Evolutionary conservation across 768 basidiomycete species (phyloP).

Genomic region (Sarcomyxa edulis): DNA sequence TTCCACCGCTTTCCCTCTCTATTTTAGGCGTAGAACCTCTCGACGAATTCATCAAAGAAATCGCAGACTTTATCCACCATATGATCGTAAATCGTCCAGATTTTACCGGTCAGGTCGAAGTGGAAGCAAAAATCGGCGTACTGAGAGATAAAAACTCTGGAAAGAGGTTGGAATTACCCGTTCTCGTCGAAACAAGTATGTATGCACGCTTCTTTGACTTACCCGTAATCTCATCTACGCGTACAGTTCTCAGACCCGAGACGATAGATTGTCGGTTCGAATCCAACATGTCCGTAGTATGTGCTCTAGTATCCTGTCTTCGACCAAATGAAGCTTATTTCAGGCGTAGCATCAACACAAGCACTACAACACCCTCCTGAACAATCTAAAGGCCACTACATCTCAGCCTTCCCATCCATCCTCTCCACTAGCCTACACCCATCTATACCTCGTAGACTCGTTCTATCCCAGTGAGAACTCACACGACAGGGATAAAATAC

Average conservation of each 20-base stretch:
- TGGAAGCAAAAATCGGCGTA: conserved; percentile 87
- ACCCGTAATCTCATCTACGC: conserved; percentile 6
- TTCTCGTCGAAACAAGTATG: conserved; percentile 82
- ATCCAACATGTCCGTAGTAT: conserved; percentile 86
- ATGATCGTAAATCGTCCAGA: conserved; percentile 56
- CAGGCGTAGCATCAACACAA: conserved; percentile 78
- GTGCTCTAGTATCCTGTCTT: conserved; percentile 22
- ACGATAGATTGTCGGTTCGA: conserved; percentile 70
- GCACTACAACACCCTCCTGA: conserved; percentile 84
- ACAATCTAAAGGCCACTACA: conserved; percentile 63
- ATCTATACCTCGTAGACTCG: conserved; percentile 73
- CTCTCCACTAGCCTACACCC: conserved; percentile 66
- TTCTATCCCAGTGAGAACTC: conserved; percentile 59
- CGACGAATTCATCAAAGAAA: conserved; percentile 89
- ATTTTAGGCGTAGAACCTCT: conserved; percentile 87
- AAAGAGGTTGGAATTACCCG: conserved; percentile 60
- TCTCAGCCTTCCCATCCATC: conserved; percentile 44
- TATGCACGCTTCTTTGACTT: conserved; percentile 13
- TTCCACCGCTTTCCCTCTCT: conserved; percentile 69
- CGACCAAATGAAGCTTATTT: conserved; percentile 8
- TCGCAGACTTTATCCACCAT: conserved; percentile 85
- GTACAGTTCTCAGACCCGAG: conserved; percentile 68
- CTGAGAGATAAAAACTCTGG: conserved; percentile 54
- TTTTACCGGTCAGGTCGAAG: conserved; percentile 61
- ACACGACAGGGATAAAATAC: conserved; percentile 54